Percentiles rank a stretch among this genome's conserved stretches.
These are phyloP conservation scores for Daldinia caldariorum DNA, from an alignment of 495 filamentous ascomycete species.

Conservation along the genomic window DNA sequence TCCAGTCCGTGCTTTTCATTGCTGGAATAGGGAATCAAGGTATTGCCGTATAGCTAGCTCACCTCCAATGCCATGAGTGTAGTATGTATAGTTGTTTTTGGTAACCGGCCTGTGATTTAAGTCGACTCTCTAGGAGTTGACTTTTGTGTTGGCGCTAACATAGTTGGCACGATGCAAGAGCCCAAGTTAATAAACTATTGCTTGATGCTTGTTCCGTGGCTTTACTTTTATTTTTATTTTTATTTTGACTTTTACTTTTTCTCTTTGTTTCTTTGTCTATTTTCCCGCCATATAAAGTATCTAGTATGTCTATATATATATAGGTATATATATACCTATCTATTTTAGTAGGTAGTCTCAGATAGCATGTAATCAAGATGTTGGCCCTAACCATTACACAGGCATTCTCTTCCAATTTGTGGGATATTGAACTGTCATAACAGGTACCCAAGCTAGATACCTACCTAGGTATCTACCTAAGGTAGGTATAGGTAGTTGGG, in stretches of 20 bases:
- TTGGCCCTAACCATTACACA: not conserved
- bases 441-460: too few species aligned
- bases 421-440: not conserved
- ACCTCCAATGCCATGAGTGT: too few species aligned
- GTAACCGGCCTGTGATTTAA: not conserved
- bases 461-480: too few species aligned
- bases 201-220: not conserved
- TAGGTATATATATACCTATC: not conserved
- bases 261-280: not conserved
- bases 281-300: not conserved
- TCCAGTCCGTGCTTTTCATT: too few species aligned
- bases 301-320: not conserved
- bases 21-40: not conserved
- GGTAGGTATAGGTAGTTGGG: not conserved
- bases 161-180: not conserved
- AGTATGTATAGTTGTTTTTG: too few species aligned
- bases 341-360: not conserved
- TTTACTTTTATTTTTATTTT: not conserved
- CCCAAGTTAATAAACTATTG: not conserved
- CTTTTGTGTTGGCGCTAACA: not conserved
- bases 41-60: not conserved
- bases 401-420: not conserved
- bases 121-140: not conserved
- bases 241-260: not conserved
- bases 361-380: not conserved